Base-by-base conservation (phyloP, 129 eudicot genomes). In the Oenanthe sinensis region DNA sequence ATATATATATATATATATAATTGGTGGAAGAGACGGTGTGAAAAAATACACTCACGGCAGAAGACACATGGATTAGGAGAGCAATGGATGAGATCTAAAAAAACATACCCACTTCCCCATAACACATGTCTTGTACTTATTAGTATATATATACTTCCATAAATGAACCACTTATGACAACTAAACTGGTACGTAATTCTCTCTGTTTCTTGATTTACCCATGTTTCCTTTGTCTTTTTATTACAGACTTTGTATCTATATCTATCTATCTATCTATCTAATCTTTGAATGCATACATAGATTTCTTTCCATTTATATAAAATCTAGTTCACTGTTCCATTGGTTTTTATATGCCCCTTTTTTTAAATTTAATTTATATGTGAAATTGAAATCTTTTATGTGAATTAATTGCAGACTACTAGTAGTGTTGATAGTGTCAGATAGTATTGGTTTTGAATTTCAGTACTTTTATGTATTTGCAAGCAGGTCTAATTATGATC, bases 181-280 rank as follows among this genome's bases (percentile, higher is more conserved):
- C 68, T 4, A 8, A n/a, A 24, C 68, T 60, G 68, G 68, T 60
- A 60, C 68, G 68, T 60, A 60, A 8, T 24, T 60, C 68, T 55
- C 65, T 55, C 65, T 55, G 65, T 55, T 55, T 22, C 65, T 60
- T 60, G 68, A 60, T 60, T 60, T 60, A 60, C 68, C 68, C 30
- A 7, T 58, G 30, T 22, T 58, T n/a, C 30, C 36, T 58, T 58
- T 58, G 65, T 58, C 65, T 58, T 9, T n/a, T 2, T 16, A 0
- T 50, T 50, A 49, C 36, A 1, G 36, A 33, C 36, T 33, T 33
- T 33, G 36, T 33, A 1, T 33, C 36, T 39, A 5, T 39, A 39
- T 39, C 5, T 39, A 39, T 39, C 5, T 39, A 39, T 39, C 42
- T 39, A 39, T 52, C 24, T 60, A 2, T n/a, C 4, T 60, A 10